Base-by-base conservation (phyloP, 2,329 filamentous ascomycete genomes). In the Madurella fahalii region DNA sequence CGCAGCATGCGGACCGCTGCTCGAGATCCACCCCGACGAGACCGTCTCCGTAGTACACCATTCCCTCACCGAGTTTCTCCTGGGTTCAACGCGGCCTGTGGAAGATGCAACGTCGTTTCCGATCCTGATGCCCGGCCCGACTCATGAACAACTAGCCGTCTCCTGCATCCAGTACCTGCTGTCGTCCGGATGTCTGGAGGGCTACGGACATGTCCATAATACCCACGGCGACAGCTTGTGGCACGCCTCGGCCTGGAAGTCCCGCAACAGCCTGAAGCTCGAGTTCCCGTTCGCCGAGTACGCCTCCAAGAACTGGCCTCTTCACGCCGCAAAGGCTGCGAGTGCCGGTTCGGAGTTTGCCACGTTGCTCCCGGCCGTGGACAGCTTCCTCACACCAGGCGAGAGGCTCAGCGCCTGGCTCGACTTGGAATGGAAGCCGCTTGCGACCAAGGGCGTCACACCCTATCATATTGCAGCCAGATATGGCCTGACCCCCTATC, bases 11-110 rank as follows among this genome's bases (percentile, higher is more conserved):
- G 75, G 74, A 0, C 71, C 74, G 5, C 61, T 79, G 4, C 57
- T 78, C 4, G 74, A 78, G 54, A 69, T 77, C 12, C 63, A 73
- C 2, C 68, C 71, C 12, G 72, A 78, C 54, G 75, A 76, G 46
- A 73, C 71, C 0, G 63, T 77, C 18, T 68, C 66, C 17, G 68
- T 78, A 9, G 68, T 78, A 5, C 75, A 79, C 53, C 75, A 78
- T 51, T 77, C 74, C 1, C 70, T 79, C n/a, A 77, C 75, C 0
- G 75, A 78, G 53, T 78, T 72, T 61, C 67, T 78, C 9, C 60
- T 37, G 2, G 65, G 64, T 3, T 47, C 44, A 2, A 66, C 60
- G 2, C 54, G 63, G 17, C 32, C 39, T 0, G 44, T 40, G 2
- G 48, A 51, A n/a, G 40, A 34, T 13, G 9, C 34, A 4, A 15